Evolutionary conservation across 176 grass and related monocot species (phyloP), one percentile per base, ranked within the genome.

Genomic region (Tillandsia fasciculata): DNA sequence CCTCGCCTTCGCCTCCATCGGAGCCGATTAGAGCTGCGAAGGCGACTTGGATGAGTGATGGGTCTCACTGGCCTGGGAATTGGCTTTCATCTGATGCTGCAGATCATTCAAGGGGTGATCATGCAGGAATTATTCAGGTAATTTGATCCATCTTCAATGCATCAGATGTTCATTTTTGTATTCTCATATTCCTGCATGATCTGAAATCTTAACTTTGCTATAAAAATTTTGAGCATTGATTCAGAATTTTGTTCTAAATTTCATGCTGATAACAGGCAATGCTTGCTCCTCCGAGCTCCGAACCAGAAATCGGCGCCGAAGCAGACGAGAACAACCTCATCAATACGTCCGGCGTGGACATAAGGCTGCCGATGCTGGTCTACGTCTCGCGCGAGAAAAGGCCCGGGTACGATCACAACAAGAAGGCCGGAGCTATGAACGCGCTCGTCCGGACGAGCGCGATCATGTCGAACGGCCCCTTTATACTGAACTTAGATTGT

Each of bases 391-490:
- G 94, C 3, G 93, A 99, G 76, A 99, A 92, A 69, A 79, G 84
- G 5, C 89, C 89, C 0, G 89, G 94, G 14, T 93, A 93, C 48
- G 84, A 99, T 64, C 94, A 99, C 82, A 99, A 99, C 89, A 93
- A 93, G 77, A 99, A 99, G 75, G 94, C 89, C 0, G 89, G 84
- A 6, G 94, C 89, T 13, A 99, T 92, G 94, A 99, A 99, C 68
- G 72, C 86, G 26, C 80, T 99, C 58, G 94, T 99, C 9, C 67
- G 94, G 48, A 86, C 89, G 9, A 93, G 89, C 56, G 89, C 87
- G 26, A 85, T 99, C 70, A 99, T 99, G 94, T 93, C 94, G 1
- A 99, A 99, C 13, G 89, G 94, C 8, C 87, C 94, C 11, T 99
- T 99, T 74, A 88, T 97, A 57, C 86, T 97, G 28, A 97, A 97